Conservation (phyloP, 345 rosid genomes). For the Schrenkiella parvula region DNA sequence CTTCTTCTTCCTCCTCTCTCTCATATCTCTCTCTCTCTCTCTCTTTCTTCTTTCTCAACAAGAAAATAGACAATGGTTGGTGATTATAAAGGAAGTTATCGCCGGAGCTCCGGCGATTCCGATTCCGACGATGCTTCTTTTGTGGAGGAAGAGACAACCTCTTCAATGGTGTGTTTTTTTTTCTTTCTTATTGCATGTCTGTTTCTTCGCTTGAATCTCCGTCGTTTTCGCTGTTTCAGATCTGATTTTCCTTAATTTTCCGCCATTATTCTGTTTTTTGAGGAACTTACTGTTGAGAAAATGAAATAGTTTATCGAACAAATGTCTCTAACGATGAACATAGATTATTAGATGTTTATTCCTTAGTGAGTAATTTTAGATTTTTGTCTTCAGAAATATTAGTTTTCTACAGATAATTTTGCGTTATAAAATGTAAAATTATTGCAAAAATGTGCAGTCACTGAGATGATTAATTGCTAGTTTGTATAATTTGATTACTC, state of each 20-base stretch:
- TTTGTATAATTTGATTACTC: not conserved
- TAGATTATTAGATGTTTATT: too few relatives aligned
- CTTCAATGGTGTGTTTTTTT: conserved; percentile 29
- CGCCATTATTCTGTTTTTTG: not conserved
- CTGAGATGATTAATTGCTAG: too few relatives aligned
- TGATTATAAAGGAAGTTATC: conserved; percentile 33
- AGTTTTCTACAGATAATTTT: too few relatives aligned
- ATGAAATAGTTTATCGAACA: too few relatives aligned
- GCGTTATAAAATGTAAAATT: too few relatives aligned
- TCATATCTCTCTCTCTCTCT: not conserved
- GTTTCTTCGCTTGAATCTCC: not conserved
- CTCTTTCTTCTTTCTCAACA: not conserved
- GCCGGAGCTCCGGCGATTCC: conserved; percentile 32
- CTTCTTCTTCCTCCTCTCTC: not conserved
- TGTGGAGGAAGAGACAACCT: conserved; percentile 25
- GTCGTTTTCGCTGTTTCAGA: not conserved
- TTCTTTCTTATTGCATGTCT: conserved; percentile 6
- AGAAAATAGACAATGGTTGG: conserved; percentile 16
- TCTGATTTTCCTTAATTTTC: not conserved
- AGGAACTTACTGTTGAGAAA: not conserved
- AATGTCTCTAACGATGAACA: too few relatives aligned
- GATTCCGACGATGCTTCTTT: conserved; percentile 26
- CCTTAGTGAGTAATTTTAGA: too few relatives aligned
- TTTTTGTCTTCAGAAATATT: too few relatives aligned
- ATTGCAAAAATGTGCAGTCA: too few relatives aligned